Evolutionary conservation across 148 eudicot genomes (phyloP), one percentile per base, ranked within the genome.

Genomic region (Fagopyrum tataricum): DNA sequence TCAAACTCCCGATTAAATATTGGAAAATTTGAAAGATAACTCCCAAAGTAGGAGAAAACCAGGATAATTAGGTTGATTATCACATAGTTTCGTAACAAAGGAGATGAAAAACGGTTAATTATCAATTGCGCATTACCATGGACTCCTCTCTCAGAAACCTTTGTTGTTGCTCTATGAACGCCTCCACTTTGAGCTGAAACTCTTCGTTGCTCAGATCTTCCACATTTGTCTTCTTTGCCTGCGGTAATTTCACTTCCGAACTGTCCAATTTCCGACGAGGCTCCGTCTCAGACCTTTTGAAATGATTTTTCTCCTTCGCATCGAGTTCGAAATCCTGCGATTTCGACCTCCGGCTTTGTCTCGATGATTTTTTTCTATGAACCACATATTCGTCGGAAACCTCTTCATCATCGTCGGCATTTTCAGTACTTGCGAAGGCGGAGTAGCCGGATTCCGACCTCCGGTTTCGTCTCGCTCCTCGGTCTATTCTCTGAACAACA

Each of bases 151-250:
- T 41, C 5, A 86, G 41, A 23, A 74, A 61, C 44, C 67, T 79
- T 68, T 79, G 84, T 17, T 87, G 88, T 43, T 81, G 72, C 41
- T 77, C 78, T 37, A 93, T 93, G 77, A 85, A 87, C 47, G 78
- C 89, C 31, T 93, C 96, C 1, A 90, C 78, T 37, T 79, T 86
- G 5, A 73, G 74, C 71, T 72, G 79, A 67, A 93, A 90, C 75
- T 93, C 98, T 44, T 88, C 96, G 75, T 53, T 75, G 79, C 89
- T 90, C 77, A 90, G 46, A 4, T 62, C 79, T 13, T 93, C 91
- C 48, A 82, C 90, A 15, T 81, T 79, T 1, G 71, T 39, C 5
- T 52, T 37, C 75, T 43, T 53, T 55, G 40, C 70, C 31, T 11
- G 6, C 55, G 39, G 4, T 20, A 23, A 58, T 58, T 39, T 73